A percentile compares a stretch with the other conserved stretches of the same genome.
These are phyloP conservation scores for Fusarium succisae DNA, from an alignment of 2,329 filamentous ascomycete species.

Conservation along the genomic window DNA sequence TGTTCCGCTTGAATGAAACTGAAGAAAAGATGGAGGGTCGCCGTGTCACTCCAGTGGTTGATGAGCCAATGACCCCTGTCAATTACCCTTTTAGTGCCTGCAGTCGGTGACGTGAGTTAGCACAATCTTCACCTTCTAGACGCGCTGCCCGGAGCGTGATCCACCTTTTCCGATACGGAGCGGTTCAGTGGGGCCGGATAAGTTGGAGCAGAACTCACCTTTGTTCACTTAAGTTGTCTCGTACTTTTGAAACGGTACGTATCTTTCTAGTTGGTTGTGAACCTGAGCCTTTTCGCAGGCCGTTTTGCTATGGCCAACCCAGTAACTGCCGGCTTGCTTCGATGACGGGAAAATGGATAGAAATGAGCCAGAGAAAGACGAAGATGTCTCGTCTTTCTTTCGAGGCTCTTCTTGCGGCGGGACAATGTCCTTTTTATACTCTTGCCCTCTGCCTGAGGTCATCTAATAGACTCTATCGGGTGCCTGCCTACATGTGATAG, in stretches of 20 bases:
- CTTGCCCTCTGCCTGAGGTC: constrained; percentile 34
- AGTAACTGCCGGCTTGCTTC: constrained; percentile 34
- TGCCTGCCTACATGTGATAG: constrained; percentile 2
- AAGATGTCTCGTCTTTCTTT: constrained; percentile 30
- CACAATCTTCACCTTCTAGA: constrained; percentile 9
- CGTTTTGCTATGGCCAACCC: constrained; percentile 35
- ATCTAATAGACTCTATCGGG: constrained; percentile 10
- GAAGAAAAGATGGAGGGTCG: constrained; percentile 30
- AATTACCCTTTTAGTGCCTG: constrained; percentile 25
- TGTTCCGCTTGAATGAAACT: constrained; percentile 12
- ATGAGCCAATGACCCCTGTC: constrained; percentile 19
- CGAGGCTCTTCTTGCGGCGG: constrained; percentile 20
- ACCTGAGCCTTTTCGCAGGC: constrained; percentile 25
- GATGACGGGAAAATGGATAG: constrained; percentile 29
- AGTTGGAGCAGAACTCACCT: neutral
- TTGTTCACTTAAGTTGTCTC: constrained; percentile 5
- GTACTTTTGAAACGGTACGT: constrained; percentile 30
- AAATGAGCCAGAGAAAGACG: constrained; percentile 15
- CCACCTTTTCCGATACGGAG: constrained; percentile 23
- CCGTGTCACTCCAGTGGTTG: constrained; percentile 34
- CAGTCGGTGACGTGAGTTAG: constrained; percentile 32
- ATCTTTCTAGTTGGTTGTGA: constrained; percentile 30
- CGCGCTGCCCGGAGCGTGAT: neutral
- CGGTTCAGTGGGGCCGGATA: neutral
- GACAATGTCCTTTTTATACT: constrained; percentile 42